These are phyloP conservation scores for Primulina eburnea DNA, from an alignment of 257 asterid species.

Conservation along the genomic window DNA sequence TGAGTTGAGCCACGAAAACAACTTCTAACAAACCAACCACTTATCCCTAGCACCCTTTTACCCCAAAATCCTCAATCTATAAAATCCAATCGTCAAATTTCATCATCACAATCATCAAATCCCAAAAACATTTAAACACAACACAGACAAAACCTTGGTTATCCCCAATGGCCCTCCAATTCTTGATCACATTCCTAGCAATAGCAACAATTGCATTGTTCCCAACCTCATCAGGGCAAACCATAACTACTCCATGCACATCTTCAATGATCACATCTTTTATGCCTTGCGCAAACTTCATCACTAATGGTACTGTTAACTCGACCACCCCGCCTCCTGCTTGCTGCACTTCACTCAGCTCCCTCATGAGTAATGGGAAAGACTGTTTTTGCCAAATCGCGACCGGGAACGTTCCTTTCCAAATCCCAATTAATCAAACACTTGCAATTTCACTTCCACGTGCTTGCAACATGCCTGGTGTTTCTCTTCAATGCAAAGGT, in stretches of 20 bases:
- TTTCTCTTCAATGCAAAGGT: slow-evolving; percentile 76
- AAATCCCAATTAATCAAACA: slow-evolving; percentile 50
- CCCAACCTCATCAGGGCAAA: not conserved
- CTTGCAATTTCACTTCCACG: slow-evolving; percentile 66
- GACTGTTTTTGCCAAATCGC: slow-evolving; percentile 56
- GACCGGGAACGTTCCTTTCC: slow-evolving; percentile 46
- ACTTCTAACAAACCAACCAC: slow-evolving; percentile 15
- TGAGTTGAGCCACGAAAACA: slow-evolving; percentile 40
- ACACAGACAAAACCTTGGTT: not conserved
- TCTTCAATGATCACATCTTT: not conserved
- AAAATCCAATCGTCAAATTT: not conserved
- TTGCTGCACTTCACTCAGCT: slow-evolving; percentile 64
- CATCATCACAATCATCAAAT: not conserved
- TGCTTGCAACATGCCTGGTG: slow-evolving; percentile 63
- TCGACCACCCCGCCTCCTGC: slow-evolving; percentile 39
- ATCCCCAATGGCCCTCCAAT: not conserved
- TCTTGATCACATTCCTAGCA: not conserved
- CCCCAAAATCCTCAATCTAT: not conserved
- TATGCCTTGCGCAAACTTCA: not conserved
- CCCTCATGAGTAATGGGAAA: slow-evolving; percentile 59
- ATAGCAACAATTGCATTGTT: not conserved
- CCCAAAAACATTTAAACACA: not conserved
- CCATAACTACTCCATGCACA: not conserved
- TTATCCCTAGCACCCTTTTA: not conserved
- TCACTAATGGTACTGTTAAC: not conserved